Evolutionary conservation across 257 asterid species (phyloP).

Genomic region (Solanum raphanifolium): DNA sequence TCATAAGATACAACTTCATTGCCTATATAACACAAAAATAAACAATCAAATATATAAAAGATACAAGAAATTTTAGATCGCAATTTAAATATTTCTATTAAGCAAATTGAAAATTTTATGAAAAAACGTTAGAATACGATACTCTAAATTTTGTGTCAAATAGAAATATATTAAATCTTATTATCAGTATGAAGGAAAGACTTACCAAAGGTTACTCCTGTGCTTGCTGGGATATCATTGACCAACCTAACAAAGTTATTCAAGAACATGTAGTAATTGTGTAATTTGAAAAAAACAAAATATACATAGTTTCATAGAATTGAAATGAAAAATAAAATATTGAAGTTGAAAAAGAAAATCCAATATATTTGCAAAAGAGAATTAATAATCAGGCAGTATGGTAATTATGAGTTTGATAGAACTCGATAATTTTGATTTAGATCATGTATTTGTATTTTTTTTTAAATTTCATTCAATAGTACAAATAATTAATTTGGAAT

Average conservation of each 20-base stretch:
- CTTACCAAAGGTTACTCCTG: conserved; percentile 3
- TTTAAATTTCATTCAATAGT: background rate
- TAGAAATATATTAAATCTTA: background rate
- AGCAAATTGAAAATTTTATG: background rate
- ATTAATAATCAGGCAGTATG: background rate
- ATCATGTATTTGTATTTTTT: background rate
- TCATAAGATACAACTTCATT: conserved; percentile 56
- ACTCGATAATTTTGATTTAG: background rate
- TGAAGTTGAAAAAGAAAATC: background rate
- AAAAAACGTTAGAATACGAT: background rate
- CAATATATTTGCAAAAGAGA: background rate
- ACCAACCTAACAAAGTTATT: conserved; percentile 1
- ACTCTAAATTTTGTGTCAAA: too few species aligned
- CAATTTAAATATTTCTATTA: too few species aligned
- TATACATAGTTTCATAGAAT: background rate
- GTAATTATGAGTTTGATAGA: background rate
- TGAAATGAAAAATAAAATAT: background rate
- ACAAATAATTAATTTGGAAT: background rate
- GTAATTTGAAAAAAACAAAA: background rate
- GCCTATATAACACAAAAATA: conserved; percentile 13
- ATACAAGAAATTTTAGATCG: too few species aligned
- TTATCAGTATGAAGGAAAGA: background rate
- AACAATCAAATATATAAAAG: background rate
- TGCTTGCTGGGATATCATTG: conserved; percentile 7
- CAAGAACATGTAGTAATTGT: background rate